A percentile compares a stretch with the other conserved stretches of the same genome.
These are phyloP conservation scores for Phytophthora litchii DNA, from an alignment of 352 stramenopile species.

Conservation along the genomic window DNA sequence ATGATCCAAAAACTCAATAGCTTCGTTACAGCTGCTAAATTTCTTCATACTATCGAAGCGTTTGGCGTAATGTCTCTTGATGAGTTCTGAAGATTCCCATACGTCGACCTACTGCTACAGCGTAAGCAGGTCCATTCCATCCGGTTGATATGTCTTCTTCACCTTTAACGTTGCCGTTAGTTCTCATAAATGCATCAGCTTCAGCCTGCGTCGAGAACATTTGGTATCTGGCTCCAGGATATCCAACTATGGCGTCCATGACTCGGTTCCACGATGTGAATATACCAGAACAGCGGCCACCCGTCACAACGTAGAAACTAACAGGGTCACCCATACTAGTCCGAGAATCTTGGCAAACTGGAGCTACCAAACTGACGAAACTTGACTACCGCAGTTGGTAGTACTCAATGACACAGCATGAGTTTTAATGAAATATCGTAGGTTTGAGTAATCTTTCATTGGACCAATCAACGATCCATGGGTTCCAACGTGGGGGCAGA, in stretches of 20 bases:
- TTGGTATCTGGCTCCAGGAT: constrained; percentile 43
- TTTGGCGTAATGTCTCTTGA: constrained; percentile 44
- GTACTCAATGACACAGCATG: no score
- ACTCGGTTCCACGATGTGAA: constrained; percentile 26
- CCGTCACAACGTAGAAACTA: constrained; percentile 27
- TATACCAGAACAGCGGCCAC: constrained; percentile 16
- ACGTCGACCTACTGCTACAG: constrained; percentile 52
- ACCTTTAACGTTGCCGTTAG: not conserved
- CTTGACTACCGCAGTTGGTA: no score
- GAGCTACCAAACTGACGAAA: no score
- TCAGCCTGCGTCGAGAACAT: constrained; percentile 56
- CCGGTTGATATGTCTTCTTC: not conserved
- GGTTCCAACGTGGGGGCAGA: no score
- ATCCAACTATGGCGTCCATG: constrained; percentile 9
- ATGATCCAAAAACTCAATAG: constrained; percentile 48
- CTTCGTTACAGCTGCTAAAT: constrained; percentile 48
- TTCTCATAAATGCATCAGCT: constrained; percentile 44
- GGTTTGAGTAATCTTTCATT: constrained; percentile 7
- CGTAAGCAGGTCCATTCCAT: constrained; percentile 32
- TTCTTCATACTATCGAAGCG: constrained; percentile 50
- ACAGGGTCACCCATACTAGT: not conserved
- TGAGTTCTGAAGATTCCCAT: constrained; percentile 55
- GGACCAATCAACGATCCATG: constrained; percentile 3
- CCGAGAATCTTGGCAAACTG: not conserved
- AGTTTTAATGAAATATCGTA: no score